phyloP scores from a whole-genome alignment of 2,329 filamentous ascomycete genomes.

The Nemania diffusa region DNA sequence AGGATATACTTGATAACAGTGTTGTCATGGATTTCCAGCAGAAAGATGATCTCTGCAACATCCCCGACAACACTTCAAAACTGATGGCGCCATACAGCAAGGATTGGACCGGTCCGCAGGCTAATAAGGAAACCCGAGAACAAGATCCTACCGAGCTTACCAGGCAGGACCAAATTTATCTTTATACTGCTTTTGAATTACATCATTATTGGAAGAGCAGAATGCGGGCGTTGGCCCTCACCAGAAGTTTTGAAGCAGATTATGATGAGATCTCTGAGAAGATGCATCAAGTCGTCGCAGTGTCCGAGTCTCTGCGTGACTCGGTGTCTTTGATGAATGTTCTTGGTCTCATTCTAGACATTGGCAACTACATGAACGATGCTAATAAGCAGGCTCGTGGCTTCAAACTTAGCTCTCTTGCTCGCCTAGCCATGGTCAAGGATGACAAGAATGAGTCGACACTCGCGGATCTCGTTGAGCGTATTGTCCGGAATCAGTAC shows the following conservation, averaged over 20 bases:
- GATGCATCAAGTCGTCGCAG: constrained; percentile 83
- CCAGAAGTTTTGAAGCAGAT: constrained; percentile 83
- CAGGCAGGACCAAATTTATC: constrained; percentile 92
- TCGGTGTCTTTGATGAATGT: constrained; percentile 96
- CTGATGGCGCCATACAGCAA: constrained; percentile 94
- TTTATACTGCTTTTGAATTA: constrained; percentile 91
- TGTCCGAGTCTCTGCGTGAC: constrained; percentile 89
- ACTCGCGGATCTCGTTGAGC: constrained; percentile 93
- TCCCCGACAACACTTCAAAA: constrained; percentile 90
- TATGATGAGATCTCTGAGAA: constrained; percentile 92
- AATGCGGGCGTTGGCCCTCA: constrained; percentile 89
- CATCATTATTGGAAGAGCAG: constrained; percentile 99
- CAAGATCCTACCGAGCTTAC: constrained; percentile 89
- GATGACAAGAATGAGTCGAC: constrained; percentile 99
- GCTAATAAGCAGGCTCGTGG: constrained; percentile 97
- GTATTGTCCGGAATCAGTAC: constrained; percentile 95
- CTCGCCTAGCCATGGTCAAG: constrained; percentile 95
- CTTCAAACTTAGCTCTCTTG: constrained; percentile 96
- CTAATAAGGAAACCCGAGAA: constrained; percentile 80
- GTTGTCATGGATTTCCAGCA: constrained; percentile 98
- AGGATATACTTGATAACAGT: constrained; percentile 84
- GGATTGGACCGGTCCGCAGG: constrained; percentile 93
- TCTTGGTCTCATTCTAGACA: constrained; percentile 92
- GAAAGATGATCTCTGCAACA: constrained; percentile 90
- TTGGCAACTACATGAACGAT: constrained; percentile 99